Evolutionary conservation across 495 filamentous ascomycete genomes (phyloP).

Genomic region (Annulohypoxylon maeteangense): DNA sequence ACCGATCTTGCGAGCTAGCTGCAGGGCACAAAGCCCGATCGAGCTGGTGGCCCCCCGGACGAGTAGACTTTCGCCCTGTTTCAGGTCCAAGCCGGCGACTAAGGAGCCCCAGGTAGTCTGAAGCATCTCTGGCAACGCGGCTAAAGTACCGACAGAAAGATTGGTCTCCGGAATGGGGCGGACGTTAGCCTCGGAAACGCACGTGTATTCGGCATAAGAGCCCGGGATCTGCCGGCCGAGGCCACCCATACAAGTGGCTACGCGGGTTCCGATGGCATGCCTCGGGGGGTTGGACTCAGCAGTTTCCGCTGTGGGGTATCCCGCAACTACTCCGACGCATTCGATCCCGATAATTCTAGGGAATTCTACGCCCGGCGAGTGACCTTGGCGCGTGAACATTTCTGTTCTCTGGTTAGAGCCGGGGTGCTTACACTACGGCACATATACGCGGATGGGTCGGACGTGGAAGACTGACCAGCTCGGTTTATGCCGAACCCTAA

Average conservation of each 20-base stretch:
- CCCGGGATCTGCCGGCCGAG: conserved; percentile 63
- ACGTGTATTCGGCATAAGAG: conserved; percentile 67
- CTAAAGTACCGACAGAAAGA: conserved; percentile 57
- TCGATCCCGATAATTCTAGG: conserved; percentile 65
- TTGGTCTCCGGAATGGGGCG: conserved; percentile 51
- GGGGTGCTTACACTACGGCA: neutral
- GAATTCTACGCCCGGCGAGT: conserved; percentile 56
- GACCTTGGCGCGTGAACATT: conserved; percentile 65
- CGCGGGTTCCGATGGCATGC: conserved; percentile 55
- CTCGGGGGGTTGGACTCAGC: conserved; percentile 15
- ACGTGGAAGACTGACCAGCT: conserved; percentile 45
- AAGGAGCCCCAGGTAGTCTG: conserved; percentile 65
- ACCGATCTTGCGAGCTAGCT: conserved; percentile 10
- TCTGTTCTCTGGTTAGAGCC: conserved; percentile 37
- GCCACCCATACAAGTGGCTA: conserved; percentile 65
- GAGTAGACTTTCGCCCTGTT: conserved; percentile 57
- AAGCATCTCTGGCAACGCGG: conserved; percentile 65
- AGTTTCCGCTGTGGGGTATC: conserved; percentile 48
- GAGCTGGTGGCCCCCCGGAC: conserved; percentile 56
- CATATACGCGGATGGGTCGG: conserved; percentile 1
- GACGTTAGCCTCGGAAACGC: conserved; percentile 56
- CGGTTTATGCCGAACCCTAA: conserved; percentile 66
- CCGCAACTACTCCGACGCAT: conserved; percentile 57
- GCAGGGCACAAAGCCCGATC: conserved; percentile 3
- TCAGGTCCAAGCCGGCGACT: conserved; percentile 50